phyloP scores from a whole-genome alignment of 495 filamentous ascomycete genomes.

The Diplogelasinospora grovesii region DNA sequence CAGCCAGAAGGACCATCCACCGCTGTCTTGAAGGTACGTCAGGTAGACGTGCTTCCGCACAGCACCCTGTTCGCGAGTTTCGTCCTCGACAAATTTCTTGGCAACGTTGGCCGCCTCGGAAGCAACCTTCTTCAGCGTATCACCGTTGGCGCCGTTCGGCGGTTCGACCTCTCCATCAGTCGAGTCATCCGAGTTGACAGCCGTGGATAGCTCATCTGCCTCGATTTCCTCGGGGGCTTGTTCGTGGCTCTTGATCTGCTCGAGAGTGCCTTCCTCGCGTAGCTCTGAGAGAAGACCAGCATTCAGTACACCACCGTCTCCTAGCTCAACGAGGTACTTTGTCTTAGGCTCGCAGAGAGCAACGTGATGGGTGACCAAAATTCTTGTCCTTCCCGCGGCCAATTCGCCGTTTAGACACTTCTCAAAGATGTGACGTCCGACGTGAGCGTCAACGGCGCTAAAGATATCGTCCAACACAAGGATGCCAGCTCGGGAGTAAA shows the following conservation, averaged over 20 bases:
- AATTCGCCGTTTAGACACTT: conserved; percentile 65
- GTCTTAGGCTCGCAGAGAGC: conserved; percentile 61
- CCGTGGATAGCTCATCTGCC: conserved; percentile 37
- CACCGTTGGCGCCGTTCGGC: conserved; percentile 21
- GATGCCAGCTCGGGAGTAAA: conserved; percentile 75
- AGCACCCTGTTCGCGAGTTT: conserved; percentile 58
- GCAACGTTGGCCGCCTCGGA: conserved; percentile 34
- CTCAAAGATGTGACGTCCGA: conserved; percentile 71
- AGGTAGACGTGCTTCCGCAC: conserved; percentile 57
- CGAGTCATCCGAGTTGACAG: conserved; percentile 39
- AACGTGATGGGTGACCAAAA: conserved; percentile 81
- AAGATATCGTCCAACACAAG: conserved; percentile 83
- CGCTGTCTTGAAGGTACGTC: conserved; percentile 58
- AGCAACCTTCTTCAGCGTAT: conserved; percentile 36
- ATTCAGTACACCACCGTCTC: conserved; percentile 57
- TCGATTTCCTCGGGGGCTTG: conserved; percentile 37
- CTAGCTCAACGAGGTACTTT: conserved; percentile 63
- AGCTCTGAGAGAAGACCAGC: conserved; percentile 55
- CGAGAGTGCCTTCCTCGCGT: conserved; percentile 46
- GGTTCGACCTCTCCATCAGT: conserved; percentile 18
- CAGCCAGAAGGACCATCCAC: conserved; percentile 57
- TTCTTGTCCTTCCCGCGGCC: conserved; percentile 61
- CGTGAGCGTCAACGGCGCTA: conserved; percentile 66
- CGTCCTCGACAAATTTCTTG: conserved; percentile 68
- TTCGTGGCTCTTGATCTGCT: conserved; percentile 53